Conservation (phyloP, 805 yeast species). For the Kuraishia hungarica region DNA sequence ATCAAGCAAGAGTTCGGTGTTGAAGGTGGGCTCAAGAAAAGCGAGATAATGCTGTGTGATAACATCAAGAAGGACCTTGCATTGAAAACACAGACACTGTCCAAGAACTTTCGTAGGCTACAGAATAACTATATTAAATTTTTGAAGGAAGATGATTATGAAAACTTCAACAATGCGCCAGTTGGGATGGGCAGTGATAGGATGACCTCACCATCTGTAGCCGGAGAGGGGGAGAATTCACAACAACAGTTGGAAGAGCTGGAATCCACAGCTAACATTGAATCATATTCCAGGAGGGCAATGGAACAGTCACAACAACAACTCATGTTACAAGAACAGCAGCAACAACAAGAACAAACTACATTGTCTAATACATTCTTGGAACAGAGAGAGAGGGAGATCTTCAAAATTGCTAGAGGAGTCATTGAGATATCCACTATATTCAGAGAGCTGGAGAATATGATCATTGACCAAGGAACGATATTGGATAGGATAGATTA, state of each 20-base stretch:
- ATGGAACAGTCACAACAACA: slow-evolving; percentile 36
- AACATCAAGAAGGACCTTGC: slow-evolving; percentile 85
- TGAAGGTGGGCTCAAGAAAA: slow-evolving; percentile 18
- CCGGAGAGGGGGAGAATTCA: not conserved
- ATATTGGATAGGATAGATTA: slow-evolving; percentile 90
- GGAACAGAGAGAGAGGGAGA: slow-evolving; percentile 80
- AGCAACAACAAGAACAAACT: slow-evolving; percentile 22
- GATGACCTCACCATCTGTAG: too few relatives aligned
- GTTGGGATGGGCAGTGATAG: not conserved
- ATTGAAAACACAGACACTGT: slow-evolving; percentile 67
- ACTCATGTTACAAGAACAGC: slow-evolving; percentile 14
- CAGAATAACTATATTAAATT: slow-evolving; percentile 87
- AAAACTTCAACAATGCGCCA: not conserved
- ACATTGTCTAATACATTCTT: slow-evolving; percentile 33
- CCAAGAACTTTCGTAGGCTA: slow-evolving; percentile 72
- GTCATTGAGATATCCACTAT: slow-evolving; percentile 89
- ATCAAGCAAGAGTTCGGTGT: slow-evolving; percentile 23
- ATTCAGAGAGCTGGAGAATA: slow-evolving; percentile 83
- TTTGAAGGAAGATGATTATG: slow-evolving; percentile 63
- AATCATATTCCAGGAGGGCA: slow-evolving; percentile 44
- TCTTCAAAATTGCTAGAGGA: slow-evolving; percentile 86
- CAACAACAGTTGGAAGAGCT: slow-evolving; percentile 18
- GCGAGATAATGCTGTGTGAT: slow-evolving; percentile 58
- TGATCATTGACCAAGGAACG: slow-evolving; percentile 94
- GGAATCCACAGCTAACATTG: slow-evolving; percentile 29